Evolutionary conservation across 352 stramenopile genomes (phyloP).

Genomic region (Pythium pyrilobum): DNA sequence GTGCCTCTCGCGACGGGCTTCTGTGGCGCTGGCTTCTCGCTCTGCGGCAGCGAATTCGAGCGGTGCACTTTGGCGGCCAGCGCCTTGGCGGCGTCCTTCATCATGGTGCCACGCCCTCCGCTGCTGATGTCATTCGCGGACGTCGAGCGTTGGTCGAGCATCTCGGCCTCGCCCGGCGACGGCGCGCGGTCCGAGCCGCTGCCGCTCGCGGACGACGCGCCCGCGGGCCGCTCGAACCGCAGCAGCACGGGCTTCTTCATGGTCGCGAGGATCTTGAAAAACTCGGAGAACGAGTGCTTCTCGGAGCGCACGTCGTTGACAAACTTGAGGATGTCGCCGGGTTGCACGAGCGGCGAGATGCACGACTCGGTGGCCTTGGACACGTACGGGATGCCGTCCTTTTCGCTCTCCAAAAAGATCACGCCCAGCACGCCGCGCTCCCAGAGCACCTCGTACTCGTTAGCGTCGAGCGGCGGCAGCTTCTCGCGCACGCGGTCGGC

Average conservation of each 20-base stretch:
- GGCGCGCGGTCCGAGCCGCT: too few species aligned
- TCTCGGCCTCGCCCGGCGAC: neutral
- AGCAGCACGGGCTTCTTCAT: constrained; percentile 88
- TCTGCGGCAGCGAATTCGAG: constrained; percentile 53
- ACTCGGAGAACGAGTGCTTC: constrained; percentile 85
- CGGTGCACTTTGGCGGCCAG: constrained; percentile 37
- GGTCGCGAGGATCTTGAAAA: constrained; percentile 87
- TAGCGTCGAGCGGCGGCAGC: constrained; percentile 59
- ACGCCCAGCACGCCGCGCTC: constrained; percentile 81
- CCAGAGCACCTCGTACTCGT: constrained; percentile 87
- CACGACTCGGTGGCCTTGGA: constrained; percentile 85
- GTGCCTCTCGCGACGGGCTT: constrained; percentile 30
- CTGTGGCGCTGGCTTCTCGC: constrained; percentile 30
- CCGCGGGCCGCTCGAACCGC: constrained; percentile 58
- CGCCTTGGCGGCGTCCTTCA: constrained; percentile 23
- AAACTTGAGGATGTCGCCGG: constrained; percentile 78
- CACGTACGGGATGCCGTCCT: constrained; percentile 81
- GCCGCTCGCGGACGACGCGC: too few species aligned
- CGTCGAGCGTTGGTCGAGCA: constrained; percentile 32
- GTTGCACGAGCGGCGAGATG: constrained; percentile 61
- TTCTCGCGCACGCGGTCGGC: constrained; percentile 80
- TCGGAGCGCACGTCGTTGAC: constrained; percentile 83
- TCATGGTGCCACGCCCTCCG: neutral
- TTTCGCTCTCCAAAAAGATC: constrained; percentile 85
- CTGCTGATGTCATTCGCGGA: constrained; percentile 28